Evolutionary conservation across 1,284 basidiomycete genomes (phyloP).

Genomic region (Cutaneotrichosporon sp.): DNA sequence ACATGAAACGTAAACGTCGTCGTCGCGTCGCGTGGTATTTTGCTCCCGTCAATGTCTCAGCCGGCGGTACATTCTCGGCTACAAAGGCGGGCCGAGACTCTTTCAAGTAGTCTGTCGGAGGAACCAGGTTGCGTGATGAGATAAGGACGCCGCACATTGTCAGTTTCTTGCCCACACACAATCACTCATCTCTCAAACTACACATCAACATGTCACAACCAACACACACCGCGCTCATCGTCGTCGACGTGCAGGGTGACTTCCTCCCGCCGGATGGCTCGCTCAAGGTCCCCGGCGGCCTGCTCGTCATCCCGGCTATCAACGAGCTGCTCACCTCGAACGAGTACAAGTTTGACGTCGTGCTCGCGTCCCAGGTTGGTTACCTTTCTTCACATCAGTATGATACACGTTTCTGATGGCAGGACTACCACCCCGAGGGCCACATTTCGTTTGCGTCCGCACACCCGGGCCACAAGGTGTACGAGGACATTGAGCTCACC

Average conservation of each 20-base stretch:
- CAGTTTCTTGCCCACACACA: neutral
- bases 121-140: too few species aligned
- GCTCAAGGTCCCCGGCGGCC: constrained; percentile 54
- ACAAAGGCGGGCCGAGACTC: too few species aligned
- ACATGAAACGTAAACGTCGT: too few species aligned
- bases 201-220: neutral
- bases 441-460: constrained; percentile 62
- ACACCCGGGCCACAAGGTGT: constrained; percentile 51
- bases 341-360: constrained; percentile 51
- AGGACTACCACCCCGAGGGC: constrained; percentile 54
- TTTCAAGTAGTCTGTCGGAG: too few species aligned
- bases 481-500: constrained; percentile 47
- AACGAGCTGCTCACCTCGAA: constrained; percentile 51
- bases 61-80: neutral
- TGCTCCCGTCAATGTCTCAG: too few species aligned
- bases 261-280: constrained; percentile 60
- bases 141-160: neutral
- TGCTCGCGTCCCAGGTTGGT: constrained; percentile 53
- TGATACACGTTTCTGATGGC: neutral
- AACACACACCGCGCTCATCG: constrained; percentile 49
- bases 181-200: neutral
- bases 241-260: constrained; percentile 62
- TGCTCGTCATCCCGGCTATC: constrained; percentile 52
- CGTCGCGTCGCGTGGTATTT: too few species aligned
- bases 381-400: neutral